phyloP scores from a whole-genome alignment of 345 rosid species.

The Populus davidiana region DNA sequence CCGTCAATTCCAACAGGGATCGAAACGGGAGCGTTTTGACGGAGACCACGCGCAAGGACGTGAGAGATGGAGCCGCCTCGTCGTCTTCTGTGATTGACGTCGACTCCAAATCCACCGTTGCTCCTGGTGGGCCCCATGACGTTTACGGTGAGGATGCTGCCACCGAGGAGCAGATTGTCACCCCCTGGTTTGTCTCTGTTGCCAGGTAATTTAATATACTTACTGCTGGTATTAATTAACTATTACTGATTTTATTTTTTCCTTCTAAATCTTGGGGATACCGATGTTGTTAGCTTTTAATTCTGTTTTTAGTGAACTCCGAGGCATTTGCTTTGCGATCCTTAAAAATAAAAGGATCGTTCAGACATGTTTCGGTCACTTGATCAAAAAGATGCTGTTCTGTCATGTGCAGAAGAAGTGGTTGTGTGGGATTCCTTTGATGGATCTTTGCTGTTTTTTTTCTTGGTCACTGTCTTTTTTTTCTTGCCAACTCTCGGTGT shows the following conservation, averaged over 20 bases:
- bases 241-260: background rate
- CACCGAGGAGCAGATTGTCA: conserved; percentile 46
- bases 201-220: conserved; percentile 30
- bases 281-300: background rate
- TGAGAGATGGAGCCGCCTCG: conserved; percentile 25
- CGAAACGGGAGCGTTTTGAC: conserved; percentile 42
- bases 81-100: conserved; percentile 32
- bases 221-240: background rate
- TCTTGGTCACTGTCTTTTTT: background rate
- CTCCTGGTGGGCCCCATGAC: conserved; percentile 35
- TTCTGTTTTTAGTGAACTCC: background rate
- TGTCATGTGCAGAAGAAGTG: no score
- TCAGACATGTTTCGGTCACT: no score
- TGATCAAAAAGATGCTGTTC: no score
- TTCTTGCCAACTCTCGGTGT: background rate
- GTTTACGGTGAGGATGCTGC: conserved; percentile 41
- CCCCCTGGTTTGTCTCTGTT: conserved; percentile 51
- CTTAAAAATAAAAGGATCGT: no score
- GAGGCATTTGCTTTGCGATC: background rate
- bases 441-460: no score
- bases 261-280: background rate
- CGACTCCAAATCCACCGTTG: conserved; percentile 42
- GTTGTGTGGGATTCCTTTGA: no score
- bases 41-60: conserved; percentile 39
- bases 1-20: conserved; percentile 35